These are phyloP conservation scores for Vachellia collinsii DNA, from an alignment of 306 rosid genomes.

Conservation along the genomic window DNA sequence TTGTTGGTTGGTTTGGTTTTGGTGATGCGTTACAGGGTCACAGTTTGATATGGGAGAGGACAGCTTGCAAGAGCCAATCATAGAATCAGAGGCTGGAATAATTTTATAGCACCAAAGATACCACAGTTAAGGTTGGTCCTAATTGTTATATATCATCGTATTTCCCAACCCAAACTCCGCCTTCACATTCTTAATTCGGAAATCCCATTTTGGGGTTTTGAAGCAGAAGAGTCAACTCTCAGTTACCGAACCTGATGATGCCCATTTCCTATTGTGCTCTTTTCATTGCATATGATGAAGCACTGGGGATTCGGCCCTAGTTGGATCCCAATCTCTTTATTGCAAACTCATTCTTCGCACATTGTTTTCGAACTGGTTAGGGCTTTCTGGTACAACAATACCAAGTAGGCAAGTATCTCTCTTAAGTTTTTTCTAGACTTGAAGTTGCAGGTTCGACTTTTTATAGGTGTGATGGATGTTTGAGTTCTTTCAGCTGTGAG, in stretches of 20 bases:
- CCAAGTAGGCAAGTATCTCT: too few species aligned
- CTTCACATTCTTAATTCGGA: conserved; percentile 6
- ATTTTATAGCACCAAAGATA: conserved; percentile 36
- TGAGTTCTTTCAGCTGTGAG: too few species aligned
- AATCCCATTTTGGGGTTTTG: not conserved
- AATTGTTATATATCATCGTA: conserved; percentile 23
- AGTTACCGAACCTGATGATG: not conserved
- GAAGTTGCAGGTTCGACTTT: too few species aligned
- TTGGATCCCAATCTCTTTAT: too few species aligned
- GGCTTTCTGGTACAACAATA: too few species aligned
- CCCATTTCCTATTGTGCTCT: not conserved
- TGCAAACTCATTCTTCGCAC: too few species aligned
- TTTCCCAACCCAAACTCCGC: conserved; percentile 37
- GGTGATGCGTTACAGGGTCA: conserved; percentile 34
- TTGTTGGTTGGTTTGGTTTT: conserved; percentile 50
- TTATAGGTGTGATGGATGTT: too few species aligned
- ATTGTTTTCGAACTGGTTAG: too few species aligned
- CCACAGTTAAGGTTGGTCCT: conserved; percentile 40
- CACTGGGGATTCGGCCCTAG: not conserved
- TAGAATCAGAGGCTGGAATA: conserved; percentile 34
- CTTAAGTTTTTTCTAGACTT: too few species aligned
- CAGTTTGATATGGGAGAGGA: conserved; percentile 27
- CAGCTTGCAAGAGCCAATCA: conserved; percentile 51
- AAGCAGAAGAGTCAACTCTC: not conserved
- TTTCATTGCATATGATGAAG: not conserved